phyloP scores from a whole-genome alignment of 1,284 basidiomycete species.

The Cutaneotrichosporon cutaneum region DNA sequence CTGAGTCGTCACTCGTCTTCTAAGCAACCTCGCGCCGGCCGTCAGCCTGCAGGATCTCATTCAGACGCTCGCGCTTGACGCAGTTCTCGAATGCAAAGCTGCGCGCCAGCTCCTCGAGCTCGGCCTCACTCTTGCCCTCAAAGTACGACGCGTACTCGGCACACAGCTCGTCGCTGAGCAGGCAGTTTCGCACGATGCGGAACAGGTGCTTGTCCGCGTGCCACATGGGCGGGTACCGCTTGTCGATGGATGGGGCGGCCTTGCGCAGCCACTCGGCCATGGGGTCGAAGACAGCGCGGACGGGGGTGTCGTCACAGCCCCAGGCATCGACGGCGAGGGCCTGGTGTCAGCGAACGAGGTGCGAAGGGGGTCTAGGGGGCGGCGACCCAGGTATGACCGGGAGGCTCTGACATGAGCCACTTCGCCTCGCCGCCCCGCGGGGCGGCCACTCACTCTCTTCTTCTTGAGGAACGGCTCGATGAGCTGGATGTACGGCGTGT shows the following conservation, averaged over 20 bases:
- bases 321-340: slow-evolving; percentile 65
- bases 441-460: slow-evolving; percentile 55
- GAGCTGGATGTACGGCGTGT: slow-evolving; percentile 68
- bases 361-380: no score
- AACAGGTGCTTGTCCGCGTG: slow-evolving; percentile 47
- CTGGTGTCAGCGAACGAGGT: slow-evolving; percentile 32
- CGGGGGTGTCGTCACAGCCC: slow-evolving; percentile 55
- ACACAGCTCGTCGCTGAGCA: slow-evolving; percentile 64
- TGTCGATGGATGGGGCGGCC: slow-evolving; percentile 40
- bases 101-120: slow-evolving; percentile 63
- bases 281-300: slow-evolving; percentile 62
- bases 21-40: slow-evolving; percentile 19
- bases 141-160: slow-evolving; percentile 67
- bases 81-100: slow-evolving; percentile 65
- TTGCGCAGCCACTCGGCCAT: slow-evolving; percentile 59
- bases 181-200: slow-evolving; percentile 62
- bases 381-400: no score
- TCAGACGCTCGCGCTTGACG: slow-evolving; percentile 50
- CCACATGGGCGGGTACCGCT: slow-evolving; percentile 49
- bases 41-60: slow-evolving; percentile 47
- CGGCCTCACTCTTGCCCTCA: slow-evolving; percentile 58
- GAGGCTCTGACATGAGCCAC: neutral
- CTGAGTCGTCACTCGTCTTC: no score
- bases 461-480: slow-evolving; percentile 64
- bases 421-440: slow-evolving; percentile 12